phyloP scores from a whole-genome alignment of 129 eudicot genomes.

The Ambrosia artemisiifolia region DNA sequence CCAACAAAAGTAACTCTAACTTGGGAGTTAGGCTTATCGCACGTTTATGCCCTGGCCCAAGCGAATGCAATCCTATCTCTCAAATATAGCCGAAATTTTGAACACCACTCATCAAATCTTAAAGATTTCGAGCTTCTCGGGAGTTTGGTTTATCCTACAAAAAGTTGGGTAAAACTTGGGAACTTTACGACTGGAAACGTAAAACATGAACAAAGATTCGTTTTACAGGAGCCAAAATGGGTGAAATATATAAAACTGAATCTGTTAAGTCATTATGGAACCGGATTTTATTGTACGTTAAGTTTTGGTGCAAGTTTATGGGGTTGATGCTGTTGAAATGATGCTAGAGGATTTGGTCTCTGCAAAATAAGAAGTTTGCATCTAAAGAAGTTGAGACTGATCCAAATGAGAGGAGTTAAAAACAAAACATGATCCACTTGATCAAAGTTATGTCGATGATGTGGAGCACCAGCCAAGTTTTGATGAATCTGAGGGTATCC shows the following conservation, averaged over 20 bases:
- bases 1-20: no score
- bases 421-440: slow-evolving; percentile 28
- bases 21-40: no score
- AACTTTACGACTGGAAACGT: slow-evolving; percentile 87
- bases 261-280: slow-evolving; percentile 78
- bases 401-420: slow-evolving; percentile 29
- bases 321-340: slow-evolving; percentile 95
- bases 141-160: slow-evolving; percentile 79
- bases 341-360: slow-evolving; percentile 94
- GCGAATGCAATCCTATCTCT: no score
- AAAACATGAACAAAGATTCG: slow-evolving; percentile 76
- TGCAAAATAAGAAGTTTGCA: slow-evolving; percentile 50
- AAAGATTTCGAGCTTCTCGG: slow-evolving; percentile 91
- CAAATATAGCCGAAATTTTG: no score
- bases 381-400: slow-evolving; percentile 39
- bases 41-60: no score
- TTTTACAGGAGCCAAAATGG: slow-evolving; percentile 90
- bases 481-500: slow-evolving; percentile 43
- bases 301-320: slow-evolving; percentile 86
- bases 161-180: slow-evolving; percentile 80
- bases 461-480: slow-evolving; percentile 27
- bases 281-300: slow-evolving; percentile 91
- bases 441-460: slow-evolving; percentile 29
- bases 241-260: slow-evolving; percentile 75
- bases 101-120: slow-evolving; percentile 83